These are phyloP conservation scores for Boletus rex-veris DNA, from an alignment of 768 basidiomycete genomes.

Conservation along the genomic window DNA sequence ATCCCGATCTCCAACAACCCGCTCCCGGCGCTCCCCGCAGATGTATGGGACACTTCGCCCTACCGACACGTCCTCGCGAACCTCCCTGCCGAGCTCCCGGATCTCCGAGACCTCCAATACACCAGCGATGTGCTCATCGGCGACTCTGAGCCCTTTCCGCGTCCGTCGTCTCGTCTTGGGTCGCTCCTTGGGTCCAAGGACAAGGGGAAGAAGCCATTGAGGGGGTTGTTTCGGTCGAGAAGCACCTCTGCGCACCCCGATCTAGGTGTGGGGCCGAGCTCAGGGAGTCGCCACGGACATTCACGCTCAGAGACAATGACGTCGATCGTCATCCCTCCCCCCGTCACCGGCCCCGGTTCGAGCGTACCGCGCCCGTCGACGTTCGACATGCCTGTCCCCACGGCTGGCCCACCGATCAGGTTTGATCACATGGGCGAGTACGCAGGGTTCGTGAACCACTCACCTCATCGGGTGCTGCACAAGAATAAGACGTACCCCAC, in stretches of 20 bases:
- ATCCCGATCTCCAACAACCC: constrained; percentile 41
- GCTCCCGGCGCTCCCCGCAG: constrained; percentile 58
- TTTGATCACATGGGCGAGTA: constrained; percentile 43
- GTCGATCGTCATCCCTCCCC: constrained; percentile 24
- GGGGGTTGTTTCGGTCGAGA: constrained; percentile 47
- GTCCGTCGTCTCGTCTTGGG: constrained; percentile 20
- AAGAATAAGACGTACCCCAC: constrained; percentile 57
- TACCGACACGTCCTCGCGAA: constrained; percentile 50
- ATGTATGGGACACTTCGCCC: constrained; percentile 56
- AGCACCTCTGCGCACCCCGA: constrained; percentile 27
- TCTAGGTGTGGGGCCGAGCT: constrained; percentile 6
- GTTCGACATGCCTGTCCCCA: constrained; percentile 13
- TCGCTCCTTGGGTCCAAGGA: constrained; percentile 27
- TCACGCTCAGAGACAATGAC: constrained; percentile 20
- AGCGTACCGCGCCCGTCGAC: neutral
- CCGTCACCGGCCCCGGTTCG: neutral
- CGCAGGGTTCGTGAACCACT: constrained; percentile 61
- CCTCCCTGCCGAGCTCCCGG: constrained; percentile 43
- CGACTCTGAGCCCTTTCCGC: constrained; percentile 14
- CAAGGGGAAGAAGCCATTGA: constrained; percentile 35
- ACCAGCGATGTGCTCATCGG: neutral
- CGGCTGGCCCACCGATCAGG: constrained; percentile 27
- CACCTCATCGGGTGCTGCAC: constrained; percentile 59
- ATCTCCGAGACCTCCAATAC: constrained; percentile 11
- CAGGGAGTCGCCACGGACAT: constrained; percentile 12